phyloP scores from a whole-genome alignment of 345 rosid genomes.

The Moricandia moricandioides region DNA sequence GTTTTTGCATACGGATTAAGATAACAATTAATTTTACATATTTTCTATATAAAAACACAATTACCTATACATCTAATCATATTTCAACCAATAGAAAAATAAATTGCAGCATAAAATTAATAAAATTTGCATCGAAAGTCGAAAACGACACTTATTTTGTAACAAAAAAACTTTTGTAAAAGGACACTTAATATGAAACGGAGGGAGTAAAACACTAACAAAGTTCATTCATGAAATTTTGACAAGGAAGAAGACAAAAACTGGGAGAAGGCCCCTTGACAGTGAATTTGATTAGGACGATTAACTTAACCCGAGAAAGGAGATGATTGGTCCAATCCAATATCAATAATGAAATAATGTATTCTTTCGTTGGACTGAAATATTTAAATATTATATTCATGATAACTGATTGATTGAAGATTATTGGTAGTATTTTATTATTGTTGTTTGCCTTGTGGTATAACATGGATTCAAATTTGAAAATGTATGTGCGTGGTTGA shows the following conservation, averaged over 20 bases:
- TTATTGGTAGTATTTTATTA: not conserved
- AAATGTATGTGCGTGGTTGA: not conserved
- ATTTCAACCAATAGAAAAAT: no score
- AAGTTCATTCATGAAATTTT: not conserved
- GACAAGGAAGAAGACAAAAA: conserved; percentile 5
- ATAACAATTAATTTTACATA: no score
- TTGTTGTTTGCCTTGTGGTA: not conserved
- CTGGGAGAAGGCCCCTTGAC: not conserved
- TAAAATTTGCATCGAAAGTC: no score
- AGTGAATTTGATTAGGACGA: conserved; percentile 5
- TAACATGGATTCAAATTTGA: not conserved
- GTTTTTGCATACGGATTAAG: no score
- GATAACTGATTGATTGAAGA: not conserved
- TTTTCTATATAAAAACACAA: no score
- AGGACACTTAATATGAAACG: no score
- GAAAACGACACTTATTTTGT: no score
- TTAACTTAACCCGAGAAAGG: not conserved
- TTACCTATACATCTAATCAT: no score
- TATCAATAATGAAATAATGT: not conserved
- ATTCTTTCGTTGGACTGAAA: not conserved
- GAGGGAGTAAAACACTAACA: not conserved
- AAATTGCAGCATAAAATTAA: no score
- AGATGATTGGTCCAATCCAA: conserved; percentile 5
- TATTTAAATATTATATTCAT: not conserved
- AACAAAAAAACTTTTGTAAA: no score